Conservation (phyloP, 225 moss, liverwort and hornwort species). For the Physcomitrium patens region DNA sequence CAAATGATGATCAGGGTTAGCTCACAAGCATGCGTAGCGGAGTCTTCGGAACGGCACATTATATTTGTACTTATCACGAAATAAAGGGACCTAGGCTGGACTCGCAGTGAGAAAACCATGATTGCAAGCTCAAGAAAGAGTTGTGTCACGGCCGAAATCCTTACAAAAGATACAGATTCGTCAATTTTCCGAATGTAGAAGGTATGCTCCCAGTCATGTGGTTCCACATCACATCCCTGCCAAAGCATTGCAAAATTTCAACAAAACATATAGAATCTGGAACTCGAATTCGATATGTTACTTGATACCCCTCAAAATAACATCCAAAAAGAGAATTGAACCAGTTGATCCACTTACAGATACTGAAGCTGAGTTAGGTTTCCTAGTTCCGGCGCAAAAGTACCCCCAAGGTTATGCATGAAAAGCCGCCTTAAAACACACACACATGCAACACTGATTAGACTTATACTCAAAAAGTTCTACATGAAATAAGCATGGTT, state of each 20-base stretch:
- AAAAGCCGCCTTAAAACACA: conserved; percentile 58
- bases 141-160: conserved; percentile 2
- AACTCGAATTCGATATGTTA: neutral
- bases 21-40: neutral
- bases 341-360: conserved; percentile 51
- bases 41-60: no score
- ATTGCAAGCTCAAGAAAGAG: neutral
- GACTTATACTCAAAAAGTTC: neutral
- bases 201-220: conserved; percentile 72
- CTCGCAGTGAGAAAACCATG: neutral
- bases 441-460: neutral
- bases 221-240: conserved; percentile 96
- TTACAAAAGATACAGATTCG: conserved; percentile 63
- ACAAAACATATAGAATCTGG: neutral
- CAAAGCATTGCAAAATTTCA: neutral
- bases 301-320: neutral
- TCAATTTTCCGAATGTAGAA: conserved; percentile 53
- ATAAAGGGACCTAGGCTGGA: neutral
- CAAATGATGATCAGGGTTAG: neutral
- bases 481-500: neutral
- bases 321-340: neutral
- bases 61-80: neutral
- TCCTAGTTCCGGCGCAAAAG: conserved; percentile 74
- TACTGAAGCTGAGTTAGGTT: conserved; percentile 39
- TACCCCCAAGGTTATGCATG: conserved; percentile 45